Evolutionary conservation across 73 alveolate species (phyloP).

Genomic region (Paraurostyla sp.): DNA sequence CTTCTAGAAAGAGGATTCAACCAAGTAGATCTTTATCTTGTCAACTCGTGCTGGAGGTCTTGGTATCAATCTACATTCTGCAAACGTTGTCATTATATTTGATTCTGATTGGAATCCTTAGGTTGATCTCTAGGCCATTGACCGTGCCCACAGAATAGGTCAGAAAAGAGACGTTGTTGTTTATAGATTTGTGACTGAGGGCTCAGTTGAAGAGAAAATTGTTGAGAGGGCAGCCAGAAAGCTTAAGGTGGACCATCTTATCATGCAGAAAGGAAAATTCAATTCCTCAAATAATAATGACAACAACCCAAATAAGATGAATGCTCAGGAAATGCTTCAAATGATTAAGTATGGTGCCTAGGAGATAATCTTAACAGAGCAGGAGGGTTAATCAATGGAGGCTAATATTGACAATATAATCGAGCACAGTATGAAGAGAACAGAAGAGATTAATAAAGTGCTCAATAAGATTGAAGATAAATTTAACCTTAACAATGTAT

Average conservation of each 20-base stretch:
- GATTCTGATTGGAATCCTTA: constrained; percentile 99
- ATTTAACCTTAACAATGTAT: constrained; percentile 86
- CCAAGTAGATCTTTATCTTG: constrained; percentile 88
- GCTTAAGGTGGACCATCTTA: constrained; percentile 93
- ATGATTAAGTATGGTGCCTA: constrained; percentile 83
- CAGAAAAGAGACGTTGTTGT: constrained; percentile 95
- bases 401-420: constrained; percentile 93
- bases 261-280: constrained; percentile 92
- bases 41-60: constrained; percentile 99
- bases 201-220: constrained; percentile 96
- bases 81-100: constrained; percentile 96
- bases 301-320: constrained; percentile 62
- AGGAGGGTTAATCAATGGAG: constrained; percentile 60
- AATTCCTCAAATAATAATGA: constrained; percentile 65
- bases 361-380: constrained; percentile 65
- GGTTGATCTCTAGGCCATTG: constrained; percentile 95
- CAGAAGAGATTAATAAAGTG: constrained; percentile 87
- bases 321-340: constrained; percentile 90
- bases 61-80: constrained; percentile 97
- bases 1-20: constrained; percentile 88
- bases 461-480: constrained; percentile 89
- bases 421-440: constrained; percentile 86
- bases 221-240: constrained; percentile 95
- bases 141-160: constrained; percentile 97
- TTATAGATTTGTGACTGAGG: constrained; percentile 95